Evolutionary conservation across 768 basidiomycete species (phyloP).

Genomic region (Rubroboletus pulcherrimus): DNA sequence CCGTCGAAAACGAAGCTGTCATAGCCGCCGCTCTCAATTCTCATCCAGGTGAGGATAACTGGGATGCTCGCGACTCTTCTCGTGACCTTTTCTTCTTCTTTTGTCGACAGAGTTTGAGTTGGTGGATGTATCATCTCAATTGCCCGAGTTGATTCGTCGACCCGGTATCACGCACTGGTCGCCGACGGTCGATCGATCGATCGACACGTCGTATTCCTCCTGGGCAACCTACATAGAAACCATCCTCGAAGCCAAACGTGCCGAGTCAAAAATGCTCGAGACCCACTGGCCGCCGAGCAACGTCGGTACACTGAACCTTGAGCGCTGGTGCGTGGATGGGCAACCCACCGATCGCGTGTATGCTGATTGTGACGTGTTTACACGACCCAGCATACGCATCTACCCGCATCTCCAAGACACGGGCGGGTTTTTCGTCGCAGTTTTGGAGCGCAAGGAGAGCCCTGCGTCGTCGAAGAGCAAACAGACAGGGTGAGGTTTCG

Average conservation of each 20-base stretch:
- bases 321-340: conserved; percentile 58
- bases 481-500: conserved; percentile 12
- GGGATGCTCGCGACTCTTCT: not conserved
- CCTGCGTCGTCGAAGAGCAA: conserved; percentile 1
- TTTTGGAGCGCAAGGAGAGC: conserved; percentile 54
- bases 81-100: not conserved
- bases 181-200: conserved; percentile 58
- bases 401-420: conserved; percentile 96
- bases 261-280: conserved; percentile 58
- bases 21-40: conserved; percentile 76
- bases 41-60: conserved; percentile 50
- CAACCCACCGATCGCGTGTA: not conserved
- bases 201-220: conserved; percentile 49
- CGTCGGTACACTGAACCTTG: conserved; percentile 54
- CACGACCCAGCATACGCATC: conserved; percentile 64
- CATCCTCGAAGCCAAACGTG: conserved; percentile 43
- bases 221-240: conserved; percentile 59
- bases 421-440: conserved; percentile 97
- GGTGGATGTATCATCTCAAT: conserved; percentile 67
- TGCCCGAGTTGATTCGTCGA: conserved; percentile 69
- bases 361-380: not conserved
- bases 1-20: conserved; percentile 96
- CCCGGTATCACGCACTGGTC: conserved; percentile 79
- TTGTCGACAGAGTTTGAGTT: conserved; percentile 60
- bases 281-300: conserved; percentile 83